Base-by-base conservation (phyloP, 2,329 filamentous ascomycete species). In the Didymella arachidicola region DNA sequence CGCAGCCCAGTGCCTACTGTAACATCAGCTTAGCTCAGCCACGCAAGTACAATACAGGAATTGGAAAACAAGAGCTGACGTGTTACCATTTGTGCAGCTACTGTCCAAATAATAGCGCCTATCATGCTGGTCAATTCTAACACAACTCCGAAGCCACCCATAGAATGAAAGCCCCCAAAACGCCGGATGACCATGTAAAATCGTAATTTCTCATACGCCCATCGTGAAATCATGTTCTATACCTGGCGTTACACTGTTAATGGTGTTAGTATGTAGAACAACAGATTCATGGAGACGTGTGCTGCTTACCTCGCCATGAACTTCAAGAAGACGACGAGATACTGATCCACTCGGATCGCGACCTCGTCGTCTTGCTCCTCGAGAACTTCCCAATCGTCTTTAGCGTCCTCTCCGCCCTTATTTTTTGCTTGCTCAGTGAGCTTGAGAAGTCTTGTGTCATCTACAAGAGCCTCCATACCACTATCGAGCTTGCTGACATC, bases 191-290 rank as follows among this genome's bases (percentile, higher is more conserved):
- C 16, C 16, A 36, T 7, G 11, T 36, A 16, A 36, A n/a, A 32
- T 4, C 3, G 30, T 22, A 27, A 29, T 25, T 25, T 41, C 53
- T 83, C 82, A 97, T 38, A 97, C 89, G 6, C 92, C 91, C 93
- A 97, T 97, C 0, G 94, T 98, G 77, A 96, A 97, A 76, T 98
- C 94, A 77, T 97, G 92, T 79, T 98, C 94, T 77, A 99, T 98
- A 46, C 93, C 93, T 6, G 95, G 95, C 16, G 94, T 98, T 43
- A 99, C 95, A 70, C 75, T 95, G 32, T 89, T 88, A 16, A 19
- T 34, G 82, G 92, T 91, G 77, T 75, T 70, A 77, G 72, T 36
- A 32, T 14, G 14, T 4, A 4, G 14, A 1, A 29, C 6, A 10
- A 32, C 12, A 16, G 8, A 32, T 14, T 11, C 8, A 32, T 11